A percentile compares a stretch with the other conserved stretches of the same genome.
These are phyloP conservation scores for Aureobasidium sp. DNA, from an alignment of 2,329 filamentous ascomycete genomes.

Conservation along the genomic window DNA sequence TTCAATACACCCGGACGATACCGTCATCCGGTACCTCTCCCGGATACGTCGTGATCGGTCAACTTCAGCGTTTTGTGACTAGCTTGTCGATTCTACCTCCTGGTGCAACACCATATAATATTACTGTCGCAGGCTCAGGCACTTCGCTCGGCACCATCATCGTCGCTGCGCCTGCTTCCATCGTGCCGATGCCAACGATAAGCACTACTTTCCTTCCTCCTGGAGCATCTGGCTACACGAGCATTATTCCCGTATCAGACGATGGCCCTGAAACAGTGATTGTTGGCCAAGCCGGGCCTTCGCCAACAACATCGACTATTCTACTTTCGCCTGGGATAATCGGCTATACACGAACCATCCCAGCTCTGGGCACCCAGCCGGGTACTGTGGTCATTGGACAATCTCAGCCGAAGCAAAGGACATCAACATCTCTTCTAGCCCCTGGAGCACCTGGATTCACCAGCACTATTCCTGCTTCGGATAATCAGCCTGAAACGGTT, in stretches of 20 bases:
- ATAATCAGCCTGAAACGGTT: background rate
- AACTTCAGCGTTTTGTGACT: background rate
- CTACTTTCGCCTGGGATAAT: background rate
- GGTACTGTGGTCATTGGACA: background rate
- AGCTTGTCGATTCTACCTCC: background rate
- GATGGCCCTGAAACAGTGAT: too few species aligned
- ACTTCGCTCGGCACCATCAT: background rate
- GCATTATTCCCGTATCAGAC: too few species aligned
- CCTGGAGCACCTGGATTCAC: conserved; percentile 6
- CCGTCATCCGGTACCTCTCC: background rate
- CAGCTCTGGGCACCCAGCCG: background rate
- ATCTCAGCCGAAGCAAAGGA: background rate
- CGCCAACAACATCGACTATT: background rate
- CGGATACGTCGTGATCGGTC: background rate
- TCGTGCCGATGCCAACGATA: background rate
- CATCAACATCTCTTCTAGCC: background rate
- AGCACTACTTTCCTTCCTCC: background rate
- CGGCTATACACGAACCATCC: background rate
- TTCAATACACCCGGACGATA: background rate
- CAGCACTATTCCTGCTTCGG: background rate
- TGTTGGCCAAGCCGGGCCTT: too few species aligned
- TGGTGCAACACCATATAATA: background rate
- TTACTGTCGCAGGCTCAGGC: background rate
- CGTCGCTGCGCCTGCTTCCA: background rate
- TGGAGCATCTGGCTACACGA: too few species aligned